Percentiles rank a stretch among this genome's conserved stretches.
Evolutionary conservation across 2,329 filamentous ascomycete genomes (phyloP).

Genomic region (Trichoderma breve): DNA sequence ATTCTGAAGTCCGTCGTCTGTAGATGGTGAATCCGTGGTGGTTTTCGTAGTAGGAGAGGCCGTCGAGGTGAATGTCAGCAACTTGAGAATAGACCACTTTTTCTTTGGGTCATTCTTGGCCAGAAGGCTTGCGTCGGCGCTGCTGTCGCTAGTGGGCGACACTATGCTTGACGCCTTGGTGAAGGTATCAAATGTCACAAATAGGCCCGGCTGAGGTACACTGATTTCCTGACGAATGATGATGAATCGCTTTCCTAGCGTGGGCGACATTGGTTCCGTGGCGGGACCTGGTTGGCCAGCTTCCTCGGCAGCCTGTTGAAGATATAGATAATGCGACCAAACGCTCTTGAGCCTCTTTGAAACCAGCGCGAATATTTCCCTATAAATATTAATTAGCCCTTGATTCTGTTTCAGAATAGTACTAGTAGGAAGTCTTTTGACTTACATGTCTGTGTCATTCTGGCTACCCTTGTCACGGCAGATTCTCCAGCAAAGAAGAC

Average conservation of each 20-base stretch:
- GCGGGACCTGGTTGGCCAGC: slow-evolving; percentile 59
- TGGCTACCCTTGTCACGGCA: slow-evolving; percentile 70
- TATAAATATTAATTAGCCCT: slow-evolving; percentile 38
- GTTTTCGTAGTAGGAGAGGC: neutral
- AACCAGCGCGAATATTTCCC: slow-evolving; percentile 67
- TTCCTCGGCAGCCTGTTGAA: slow-evolving; percentile 64
- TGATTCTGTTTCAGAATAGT: neutral
- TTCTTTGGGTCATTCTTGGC: slow-evolving; percentile 51
- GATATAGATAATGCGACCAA: slow-evolving; percentile 78
- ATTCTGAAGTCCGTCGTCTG: slow-evolving; percentile 49
- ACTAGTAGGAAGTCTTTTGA: slow-evolving; percentile 22
- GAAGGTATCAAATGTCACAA: slow-evolving; percentile 51
- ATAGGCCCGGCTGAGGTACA: slow-evolving; percentile 46
- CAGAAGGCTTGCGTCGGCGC: slow-evolving; percentile 28
- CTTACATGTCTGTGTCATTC: slow-evolving; percentile 66
- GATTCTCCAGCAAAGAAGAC: slow-evolving; percentile 83
- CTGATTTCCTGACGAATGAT: slow-evolving; percentile 78
- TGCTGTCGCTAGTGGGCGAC: slow-evolving; percentile 26
- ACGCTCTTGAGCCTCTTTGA: slow-evolving; percentile 66
- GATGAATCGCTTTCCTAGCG: slow-evolving; percentile 79
- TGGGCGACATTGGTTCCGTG: slow-evolving; percentile 78
- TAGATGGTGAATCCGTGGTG: slow-evolving; percentile 19
- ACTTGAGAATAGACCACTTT: slow-evolving; percentile 62
- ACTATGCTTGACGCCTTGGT: slow-evolving; percentile 30
- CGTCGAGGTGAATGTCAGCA: slow-evolving; percentile 49